Evolutionary conservation across 2,329 filamentous ascomycete species (phyloP), one percentile per base, ranked within the genome.

Genomic region (Sordariomycetes sp.): DNA sequence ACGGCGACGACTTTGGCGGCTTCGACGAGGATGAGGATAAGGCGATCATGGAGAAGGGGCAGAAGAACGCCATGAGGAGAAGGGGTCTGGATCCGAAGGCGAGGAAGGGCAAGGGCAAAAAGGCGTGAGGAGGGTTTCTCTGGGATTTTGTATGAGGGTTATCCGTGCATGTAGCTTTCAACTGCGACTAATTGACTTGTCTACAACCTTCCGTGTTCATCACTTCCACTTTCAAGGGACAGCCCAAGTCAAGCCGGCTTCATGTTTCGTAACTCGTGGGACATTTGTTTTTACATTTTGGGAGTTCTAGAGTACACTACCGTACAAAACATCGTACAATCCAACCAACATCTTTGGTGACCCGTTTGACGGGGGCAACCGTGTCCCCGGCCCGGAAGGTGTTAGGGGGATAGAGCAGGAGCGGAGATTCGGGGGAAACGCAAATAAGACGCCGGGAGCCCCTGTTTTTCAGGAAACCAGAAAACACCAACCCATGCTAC

Each of bases 21-120:
- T 93, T 89, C 68, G 83, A 91, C 60, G 87, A 90, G 0, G 83
- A 86, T 0, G 86, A 86, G 68, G 89, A 93, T 67, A 71, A 79
- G 64, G 79, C 83, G 64, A 86, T 87, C 68, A 90, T 92, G 51
- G 80, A 87, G 66, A 83, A 83, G 65, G 87, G 84, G n/a, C 85
- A 86, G 76, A 81, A 82, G 63, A 90, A 87, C 66, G 81, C 84
- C 60, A 81, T 91, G 78, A 83, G 87, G 65, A 82, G 83, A 66
- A 86, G 88, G 68, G 89, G 89, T 60, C 71, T 92, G 57, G 84
- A 92, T 70, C 88, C 88, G 1, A 84, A 81, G 67, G 61, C 63
- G 54, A 72, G 67, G 63, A 68, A 71, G 61, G 62, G 65, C 61
- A 62, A 62, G 55, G 59, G 58, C 35, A 59, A 61, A 60, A 56